Evolutionary conservation across 163 green algal species (phyloP), one percentile per base, ranked within the genome.

Genomic region (Scenedesmus sp.): DNA sequence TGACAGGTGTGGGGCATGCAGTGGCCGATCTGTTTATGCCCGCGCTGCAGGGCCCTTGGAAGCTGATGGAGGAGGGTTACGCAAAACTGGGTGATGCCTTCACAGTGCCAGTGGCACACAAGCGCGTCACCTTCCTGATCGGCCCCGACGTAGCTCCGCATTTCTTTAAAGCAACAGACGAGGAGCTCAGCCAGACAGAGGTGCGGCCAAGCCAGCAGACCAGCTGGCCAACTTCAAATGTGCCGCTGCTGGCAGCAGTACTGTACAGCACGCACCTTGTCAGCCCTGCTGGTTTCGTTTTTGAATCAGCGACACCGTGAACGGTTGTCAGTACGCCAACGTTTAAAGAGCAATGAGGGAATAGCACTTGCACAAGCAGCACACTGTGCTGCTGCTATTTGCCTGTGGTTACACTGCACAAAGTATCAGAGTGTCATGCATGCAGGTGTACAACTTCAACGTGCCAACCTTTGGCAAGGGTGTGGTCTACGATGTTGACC

Each of bases 401-500:
- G n/a, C n/a, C n/a, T n/a, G n/a, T n/a, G n/a, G n/a, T n/a, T n/a
- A n/a, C n/a, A n/a, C n/a, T n/a, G n/a, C n/a, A n/a, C n/a, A n/a
- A n/a, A n/a, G n/a, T n/a, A n/a, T n/a, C n/a, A n/a, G n/a, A n/a
- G n/a, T n/a, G n/a, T 70, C 16, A 7, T 3, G 61, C 53, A 35
- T 51, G 59, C 93, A 98, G 96, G 97, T 99, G 78, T 99, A 99
- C 93, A 91, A 97, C 83, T 99, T 99, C 95, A 99, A 98, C 93
- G 96, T 99, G 18, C 98, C 98, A 18, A 99, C 98, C 13, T 99
- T 99, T 93, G 98, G 98, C 18, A 93, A 93, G 37, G 98, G 97
- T 59, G 98, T 99, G 2, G 98, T 99, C 30, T 99, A 98, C 86
- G 98, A 99, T 90, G 98, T 99, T 78, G 96, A 99, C 90, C 96